These are phyloP conservation scores for Verticillium nonalfalfae DNA, from an alignment of 2,329 filamentous ascomycete genomes.

Conservation along the genomic window DNA sequence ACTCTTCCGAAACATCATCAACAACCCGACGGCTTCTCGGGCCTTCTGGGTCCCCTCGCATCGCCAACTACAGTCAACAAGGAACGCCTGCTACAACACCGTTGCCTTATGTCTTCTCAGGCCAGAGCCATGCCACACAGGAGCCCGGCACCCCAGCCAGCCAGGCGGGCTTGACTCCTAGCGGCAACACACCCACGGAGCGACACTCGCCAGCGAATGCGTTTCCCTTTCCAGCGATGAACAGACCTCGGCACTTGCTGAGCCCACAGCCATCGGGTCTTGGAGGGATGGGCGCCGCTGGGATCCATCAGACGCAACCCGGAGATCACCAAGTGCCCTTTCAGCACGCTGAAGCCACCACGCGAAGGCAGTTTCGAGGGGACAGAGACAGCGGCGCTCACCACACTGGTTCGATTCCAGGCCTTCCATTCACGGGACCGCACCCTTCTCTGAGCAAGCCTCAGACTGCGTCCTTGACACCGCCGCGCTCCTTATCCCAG, in stretches of 20 bases:
- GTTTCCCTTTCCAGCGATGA: slow-evolving; percentile 22
- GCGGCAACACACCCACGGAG: slow-evolving; percentile 22
- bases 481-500: slow-evolving; percentile 28
- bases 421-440: slow-evolving; percentile 5
- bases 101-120: slow-evolving; percentile 11
- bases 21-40: slow-evolving; percentile 9
- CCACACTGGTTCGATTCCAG: not conserved
- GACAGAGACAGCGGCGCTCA: not conserved
- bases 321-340: not conserved
- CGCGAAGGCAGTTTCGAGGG: not conserved
- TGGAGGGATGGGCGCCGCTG: not conserved
- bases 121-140: slow-evolving; percentile 22
- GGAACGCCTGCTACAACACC: slow-evolving; percentile 11
- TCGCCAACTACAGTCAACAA: slow-evolving; percentile 10
- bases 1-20: slow-evolving; percentile 22
- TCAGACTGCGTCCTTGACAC: slow-evolving; percentile 16
- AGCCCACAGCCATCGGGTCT: not conserved
- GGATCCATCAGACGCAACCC: not conserved
- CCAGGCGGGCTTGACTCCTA: slow-evolving; percentile 14
- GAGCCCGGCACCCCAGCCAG: slow-evolving; percentile 23
- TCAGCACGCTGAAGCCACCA: slow-evolving; percentile 1
- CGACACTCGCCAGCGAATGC: slow-evolving; percentile 21
- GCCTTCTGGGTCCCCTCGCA: slow-evolving; percentile 9
- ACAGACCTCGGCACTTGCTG: slow-evolving; percentile 16
- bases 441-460: slow-evolving; percentile 10